phyloP scores from a whole-genome alignment of 179 eudicot genomes.

The Spergularia azorica region DNA sequence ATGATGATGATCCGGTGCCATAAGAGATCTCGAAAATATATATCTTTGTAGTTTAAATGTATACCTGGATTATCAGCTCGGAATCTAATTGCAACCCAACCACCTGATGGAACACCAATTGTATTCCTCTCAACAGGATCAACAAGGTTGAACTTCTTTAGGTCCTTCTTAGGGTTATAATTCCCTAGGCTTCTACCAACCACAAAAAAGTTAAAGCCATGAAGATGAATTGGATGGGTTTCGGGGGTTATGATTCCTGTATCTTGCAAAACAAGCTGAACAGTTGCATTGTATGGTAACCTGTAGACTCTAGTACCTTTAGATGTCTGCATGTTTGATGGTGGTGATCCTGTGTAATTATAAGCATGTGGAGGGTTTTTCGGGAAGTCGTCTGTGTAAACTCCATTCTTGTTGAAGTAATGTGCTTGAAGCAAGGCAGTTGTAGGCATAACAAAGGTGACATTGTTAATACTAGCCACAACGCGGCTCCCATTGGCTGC shows the following conservation, averaged over 20 bases:
- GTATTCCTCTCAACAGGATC: slow-evolving; percentile 94
- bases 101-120: slow-evolving; percentile 75
- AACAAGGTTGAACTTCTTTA: slow-evolving; percentile 66
- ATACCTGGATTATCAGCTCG: slow-evolving; percentile 87
- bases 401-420: slow-evolving; percentile 47
- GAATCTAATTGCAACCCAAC: slow-evolving; percentile 80
- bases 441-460: slow-evolving; percentile 48
- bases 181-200: slow-evolving; percentile 76
- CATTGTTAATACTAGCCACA: slow-evolving; percentile 48
- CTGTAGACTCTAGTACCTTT: slow-evolving; percentile 60
- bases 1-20: neutral
- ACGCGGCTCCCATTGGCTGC: slow-evolving; percentile 33
- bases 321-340: slow-evolving; percentile 40
- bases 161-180: slow-evolving; percentile 53
- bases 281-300: slow-evolving; percentile 59
- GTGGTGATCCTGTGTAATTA: slow-evolving; percentile 61
- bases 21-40: neutral
- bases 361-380: slow-evolving; percentile 48
- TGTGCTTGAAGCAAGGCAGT: slow-evolving; percentile 44
- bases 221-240: slow-evolving; percentile 84
- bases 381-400: slow-evolving; percentile 58
- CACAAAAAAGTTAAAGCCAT: slow-evolving; percentile 81
- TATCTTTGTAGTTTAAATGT: neutral
- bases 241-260: slow-evolving; percentile 77
- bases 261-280: slow-evolving; percentile 78